Conservation (phyloP, 2,329 filamentous ascomycete species). For the Leptographium flavum region DNA sequence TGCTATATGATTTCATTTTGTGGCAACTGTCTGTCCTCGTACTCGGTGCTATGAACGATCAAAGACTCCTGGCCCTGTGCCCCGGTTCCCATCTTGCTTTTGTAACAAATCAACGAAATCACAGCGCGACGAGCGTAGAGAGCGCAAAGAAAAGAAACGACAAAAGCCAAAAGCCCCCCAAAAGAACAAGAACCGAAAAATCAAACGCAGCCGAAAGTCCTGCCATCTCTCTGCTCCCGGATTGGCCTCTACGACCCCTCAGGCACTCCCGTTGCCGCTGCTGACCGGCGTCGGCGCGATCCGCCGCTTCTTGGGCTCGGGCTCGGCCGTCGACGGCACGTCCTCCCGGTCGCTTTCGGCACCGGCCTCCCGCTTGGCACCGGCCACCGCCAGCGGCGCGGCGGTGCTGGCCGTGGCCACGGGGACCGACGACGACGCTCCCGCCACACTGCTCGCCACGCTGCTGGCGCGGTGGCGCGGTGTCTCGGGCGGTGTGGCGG, state of each 20-base stretch:
- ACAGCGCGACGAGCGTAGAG: too few species aligned
- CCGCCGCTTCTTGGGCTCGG: conserved; percentile 49
- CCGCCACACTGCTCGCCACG: conserved; percentile 26
- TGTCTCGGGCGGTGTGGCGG: conserved; percentile 73
- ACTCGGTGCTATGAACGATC: too few species aligned
- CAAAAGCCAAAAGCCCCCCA: too few species aligned
- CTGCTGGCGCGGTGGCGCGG: conserved; percentile 49
- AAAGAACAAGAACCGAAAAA: neutral
- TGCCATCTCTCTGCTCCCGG: neutral
- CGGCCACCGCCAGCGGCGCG: conserved; percentile 12
- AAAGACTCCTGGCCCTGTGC: too few species aligned
- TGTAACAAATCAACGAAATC: too few species aligned
- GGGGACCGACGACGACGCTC: conserved; percentile 26
- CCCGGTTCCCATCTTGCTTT: too few species aligned
- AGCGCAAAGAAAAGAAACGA: too few species aligned
- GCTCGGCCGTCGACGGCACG: conserved; percentile 9
- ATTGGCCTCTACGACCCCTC: neutral
- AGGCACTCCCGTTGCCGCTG: neutral
- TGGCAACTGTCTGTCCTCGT: too few species aligned
- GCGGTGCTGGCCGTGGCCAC: neutral
- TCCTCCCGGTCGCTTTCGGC: conserved; percentile 37
- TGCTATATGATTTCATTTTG: too few species aligned
- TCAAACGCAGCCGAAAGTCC: neutral
- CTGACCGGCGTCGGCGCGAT: conserved; percentile 52
- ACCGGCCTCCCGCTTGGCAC: conserved; percentile 41